Evolutionary conservation across 352 stramenopile species (phyloP), one percentile per base, ranked within the genome.

Genomic region (Achlya hypogyna): DNA sequence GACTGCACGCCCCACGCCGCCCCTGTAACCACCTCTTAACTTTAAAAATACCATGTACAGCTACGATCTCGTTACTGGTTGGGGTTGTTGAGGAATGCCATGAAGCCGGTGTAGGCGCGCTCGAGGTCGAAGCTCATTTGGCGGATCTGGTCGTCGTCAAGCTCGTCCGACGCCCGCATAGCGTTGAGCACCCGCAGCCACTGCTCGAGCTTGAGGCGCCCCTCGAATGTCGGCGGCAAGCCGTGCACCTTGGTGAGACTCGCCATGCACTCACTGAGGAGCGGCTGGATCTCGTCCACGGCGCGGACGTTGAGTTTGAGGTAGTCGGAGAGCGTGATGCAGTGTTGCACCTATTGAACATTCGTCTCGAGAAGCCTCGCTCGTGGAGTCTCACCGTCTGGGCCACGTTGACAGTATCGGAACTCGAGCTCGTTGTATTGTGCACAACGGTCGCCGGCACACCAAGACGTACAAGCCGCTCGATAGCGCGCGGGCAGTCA

Each of bases 301-400:
- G 95, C 96, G 49, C 95, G 87, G 72, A 98, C 96, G 72, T 98
- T 97, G 47, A 99, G 83, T 73, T 98, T 98, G 49, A 99, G 88
- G 43, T 96, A 92, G 75, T 99, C 97, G 94, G 98, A 99, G 54
- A 96, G 79, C 25, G 96, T 99, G 78, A 99, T 99, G 72, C 98
- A 99, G 74, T 95, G 89, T 82, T 98, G 92, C 58, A 93, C 62
- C 60, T 67, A 52, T 82, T 98, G 91, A 54, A 93, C 54, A 22
- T 52, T 40, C 31, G 29, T 5, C 12, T 9, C 9, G 35, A 23
- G 35, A 14, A 65, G 23, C 28, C n/a, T n/a, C n/a, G n/a, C n/a
- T 18, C 18, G 22, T 43, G 14, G 43, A 5, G 10, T 53, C 0
- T 12, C 38, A 91, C 95, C 23, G 95, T 98, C 74, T 98, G 94